Conservation (phyloP, 129 eudicot species). For the Tanacetum coccineum region DNA sequence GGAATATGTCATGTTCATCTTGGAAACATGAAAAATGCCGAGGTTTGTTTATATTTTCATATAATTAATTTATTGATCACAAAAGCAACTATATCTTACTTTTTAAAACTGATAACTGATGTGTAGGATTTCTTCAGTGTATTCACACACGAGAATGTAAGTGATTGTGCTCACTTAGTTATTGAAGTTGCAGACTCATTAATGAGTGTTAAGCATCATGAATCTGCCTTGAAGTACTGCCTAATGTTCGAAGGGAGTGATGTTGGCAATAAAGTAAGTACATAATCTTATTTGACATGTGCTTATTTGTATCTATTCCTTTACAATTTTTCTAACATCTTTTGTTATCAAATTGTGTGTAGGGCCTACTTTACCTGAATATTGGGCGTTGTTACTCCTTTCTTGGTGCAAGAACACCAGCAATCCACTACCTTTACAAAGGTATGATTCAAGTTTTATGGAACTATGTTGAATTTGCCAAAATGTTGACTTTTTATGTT, state of each 20-base stretch:
- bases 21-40: conserved; percentile 69
- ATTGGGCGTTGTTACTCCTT: conserved; percentile 59
- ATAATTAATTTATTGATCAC: conserved; percentile 8
- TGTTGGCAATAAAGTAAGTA: conserved; percentile 43
- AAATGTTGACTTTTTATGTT: background rate
- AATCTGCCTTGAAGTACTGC: conserved; percentile 77
- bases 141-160: conserved; percentile 37
- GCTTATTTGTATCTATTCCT: background rate
- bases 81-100: background rate
- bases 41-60: conserved; percentile 42
- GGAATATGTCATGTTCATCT: conserved; percentile 89
- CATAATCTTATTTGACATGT: background rate
- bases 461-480: background rate
- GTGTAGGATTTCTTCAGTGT: conserved; percentile 61
- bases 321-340: background rate
- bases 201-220: conserved; percentile 46
- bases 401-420: conserved; percentile 36
- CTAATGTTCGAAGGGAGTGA: conserved; percentile 51
- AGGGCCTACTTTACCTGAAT: conserved; percentile 60
- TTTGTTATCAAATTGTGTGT: conserved; percentile 12
- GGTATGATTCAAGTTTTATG: conserved; percentile 38
- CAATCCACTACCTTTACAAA: conserved; percentile 61
- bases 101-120: conserved; percentile 16
- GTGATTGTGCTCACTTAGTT: conserved; percentile 42
- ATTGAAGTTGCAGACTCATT: conserved; percentile 64